Percentiles rank a stretch among this genome's conserved stretches.
phyloP scores from a whole-genome alignment of 768 basidiomycete species.

The Hydnum rufescens region DNA sequence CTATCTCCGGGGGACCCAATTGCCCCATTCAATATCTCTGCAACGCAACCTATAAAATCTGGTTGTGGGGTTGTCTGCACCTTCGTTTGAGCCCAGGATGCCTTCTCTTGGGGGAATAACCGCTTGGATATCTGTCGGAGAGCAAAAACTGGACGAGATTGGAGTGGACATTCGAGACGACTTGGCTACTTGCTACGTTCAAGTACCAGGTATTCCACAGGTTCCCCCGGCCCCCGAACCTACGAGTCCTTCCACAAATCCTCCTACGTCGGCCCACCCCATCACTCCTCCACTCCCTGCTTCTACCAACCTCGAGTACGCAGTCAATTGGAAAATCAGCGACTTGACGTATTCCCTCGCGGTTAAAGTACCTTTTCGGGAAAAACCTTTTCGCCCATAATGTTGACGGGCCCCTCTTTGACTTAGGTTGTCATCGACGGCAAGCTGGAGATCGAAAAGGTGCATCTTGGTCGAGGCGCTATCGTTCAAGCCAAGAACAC shows the following conservation, averaged over 20 bases:
- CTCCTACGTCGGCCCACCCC: not conserved
- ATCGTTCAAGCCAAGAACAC: not conserved
- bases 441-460: not conserved
- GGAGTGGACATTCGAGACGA: not conserved
- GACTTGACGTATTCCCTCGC: not conserved
- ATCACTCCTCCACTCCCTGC: not conserved
- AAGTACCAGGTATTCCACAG: not conserved
- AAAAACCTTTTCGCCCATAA: not conserved
- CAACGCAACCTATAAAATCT: too few species aligned
- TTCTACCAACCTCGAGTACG: not conserved
- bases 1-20: too few species aligned
- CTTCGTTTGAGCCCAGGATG: not conserved
- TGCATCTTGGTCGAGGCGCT: not conserved
- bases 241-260: not conserved
- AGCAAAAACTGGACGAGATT: not conserved
- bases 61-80: not conserved
- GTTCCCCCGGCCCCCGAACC: not conserved
- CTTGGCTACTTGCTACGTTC: not conserved
- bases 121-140: conserved; percentile 1
- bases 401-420: not conserved
- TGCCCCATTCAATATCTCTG: too few species aligned
- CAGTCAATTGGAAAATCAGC: not conserved
- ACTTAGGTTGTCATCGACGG: not conserved
- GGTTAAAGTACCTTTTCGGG: not conserved
- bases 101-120: conserved; percentile 2